A percentile compares a stretch with the other conserved stretches of the same genome.
Conservation (phyloP, 2,329 filamentous ascomycete species). For the Pyrenochaeta sp. region DNA sequence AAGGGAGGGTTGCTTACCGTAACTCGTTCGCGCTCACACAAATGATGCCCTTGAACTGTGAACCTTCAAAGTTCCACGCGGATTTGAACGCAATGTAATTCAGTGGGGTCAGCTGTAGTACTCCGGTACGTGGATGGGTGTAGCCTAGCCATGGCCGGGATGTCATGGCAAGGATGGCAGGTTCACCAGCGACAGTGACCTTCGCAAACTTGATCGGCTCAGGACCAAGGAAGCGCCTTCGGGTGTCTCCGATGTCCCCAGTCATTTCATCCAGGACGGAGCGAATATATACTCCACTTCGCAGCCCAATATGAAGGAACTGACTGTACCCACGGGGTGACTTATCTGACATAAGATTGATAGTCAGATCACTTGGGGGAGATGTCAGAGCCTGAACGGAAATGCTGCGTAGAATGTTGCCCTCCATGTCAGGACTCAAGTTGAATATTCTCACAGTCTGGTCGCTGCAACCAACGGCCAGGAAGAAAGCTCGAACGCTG, state of each 20-base stretch:
- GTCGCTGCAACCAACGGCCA: constrained; percentile 97
- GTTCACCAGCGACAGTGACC: constrained; percentile 85
- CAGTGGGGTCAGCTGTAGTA: constrained; percentile 90
- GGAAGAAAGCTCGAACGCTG: constrained; percentile 84
- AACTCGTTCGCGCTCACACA: constrained; percentile 89
- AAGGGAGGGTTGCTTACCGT: constrained; percentile 68
- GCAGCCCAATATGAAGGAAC: constrained; percentile 94
- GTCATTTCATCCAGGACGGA: constrained; percentile 96
- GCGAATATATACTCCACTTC: constrained; percentile 94
- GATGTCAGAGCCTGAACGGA: constrained; percentile 94
- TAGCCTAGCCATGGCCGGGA: constrained; percentile 97
- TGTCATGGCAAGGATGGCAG: constrained; percentile 87
- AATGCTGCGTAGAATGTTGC: constrained; percentile 76
- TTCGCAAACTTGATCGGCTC: constrained; percentile 90
- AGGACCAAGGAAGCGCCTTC: constrained; percentile 92
- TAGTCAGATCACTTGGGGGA: constrained; percentile 84
- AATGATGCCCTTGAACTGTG: constrained; percentile 94
- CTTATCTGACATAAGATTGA: constrained; percentile 96
- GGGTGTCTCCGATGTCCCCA: constrained; percentile 92
- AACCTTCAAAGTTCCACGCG: constrained; percentile 96
- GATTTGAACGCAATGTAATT: constrained; percentile 89
- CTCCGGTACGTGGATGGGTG: constrained; percentile 83
- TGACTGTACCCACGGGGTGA: constrained; percentile 86
- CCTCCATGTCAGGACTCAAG: constrained; percentile 84
- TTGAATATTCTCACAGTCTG: constrained; percentile 93